Conservation (phyloP, 352 stramenopile species). For the Pythium monospermum region DNA sequence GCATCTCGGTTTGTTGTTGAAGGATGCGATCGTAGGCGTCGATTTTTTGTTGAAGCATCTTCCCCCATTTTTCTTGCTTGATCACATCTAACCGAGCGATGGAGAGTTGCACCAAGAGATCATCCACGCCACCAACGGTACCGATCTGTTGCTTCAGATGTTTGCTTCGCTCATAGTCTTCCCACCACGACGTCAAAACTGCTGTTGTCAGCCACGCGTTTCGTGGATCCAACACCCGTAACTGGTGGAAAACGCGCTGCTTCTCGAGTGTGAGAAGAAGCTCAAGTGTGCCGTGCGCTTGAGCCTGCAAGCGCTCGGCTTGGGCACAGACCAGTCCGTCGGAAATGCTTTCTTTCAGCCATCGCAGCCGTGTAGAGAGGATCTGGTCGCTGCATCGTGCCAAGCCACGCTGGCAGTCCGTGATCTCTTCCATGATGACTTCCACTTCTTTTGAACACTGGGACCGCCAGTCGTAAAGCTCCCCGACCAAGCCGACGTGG, state of each 20-base stretch:
- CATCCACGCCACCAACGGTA: conserved; percentile 14
- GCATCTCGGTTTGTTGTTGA: conserved; percentile 26
- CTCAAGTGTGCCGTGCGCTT: conserved; percentile 22
- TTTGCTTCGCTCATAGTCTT: background rate
- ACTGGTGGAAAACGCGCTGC: conserved; percentile 22
- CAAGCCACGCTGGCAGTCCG: conserved; percentile 10
- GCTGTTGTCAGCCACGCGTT: conserved; percentile 21
- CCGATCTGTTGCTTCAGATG: background rate
- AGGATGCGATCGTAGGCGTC: conserved; percentile 25
- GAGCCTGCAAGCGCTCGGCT: conserved; percentile 18
- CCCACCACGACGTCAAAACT: conserved; percentile 1
- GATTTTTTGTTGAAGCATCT: conserved; percentile 21
- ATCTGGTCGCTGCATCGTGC: conserved; percentile 7
- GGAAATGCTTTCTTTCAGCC: conserved; percentile 24
- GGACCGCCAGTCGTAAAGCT: conserved; percentile 25
- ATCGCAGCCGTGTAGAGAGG: conserved; percentile 13
- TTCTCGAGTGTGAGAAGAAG: conserved; percentile 21
- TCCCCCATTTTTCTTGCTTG: conserved; percentile 30
- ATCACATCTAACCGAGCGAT: conserved; percentile 36
- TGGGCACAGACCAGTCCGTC: conserved; percentile 24
- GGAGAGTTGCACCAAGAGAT: conserved; percentile 29
- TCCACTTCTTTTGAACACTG: conserved; percentile 22
- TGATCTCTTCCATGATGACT: conserved; percentile 21
- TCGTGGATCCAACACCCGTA: conserved; percentile 22
- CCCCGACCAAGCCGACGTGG: conserved; percentile 24